Evolutionary conservation across 768 basidiomycete genomes (phyloP).

Genomic region (Crucibulum laeve): DNA sequence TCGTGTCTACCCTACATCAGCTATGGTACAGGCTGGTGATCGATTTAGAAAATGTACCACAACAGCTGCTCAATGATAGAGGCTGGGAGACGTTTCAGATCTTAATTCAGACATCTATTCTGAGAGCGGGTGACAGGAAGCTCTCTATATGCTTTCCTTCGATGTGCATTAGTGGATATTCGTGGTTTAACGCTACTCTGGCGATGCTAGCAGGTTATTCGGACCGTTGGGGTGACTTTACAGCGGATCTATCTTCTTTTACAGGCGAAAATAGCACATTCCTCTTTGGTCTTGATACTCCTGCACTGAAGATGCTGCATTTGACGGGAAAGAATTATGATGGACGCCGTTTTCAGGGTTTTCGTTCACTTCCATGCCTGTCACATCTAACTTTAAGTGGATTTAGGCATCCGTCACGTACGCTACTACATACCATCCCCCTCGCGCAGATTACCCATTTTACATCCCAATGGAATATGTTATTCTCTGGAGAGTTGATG

Average conservation of each 20-base stretch:
- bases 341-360: constrained; percentile 2
- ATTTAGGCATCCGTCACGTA: constrained; percentile 1
- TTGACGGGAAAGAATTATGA: not conserved
- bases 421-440: not conserved
- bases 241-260: too few species aligned
- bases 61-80: not conserved
- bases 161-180: constrained; percentile 1
- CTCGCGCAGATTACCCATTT: not conserved
- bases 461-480: not conserved
- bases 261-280: constrained; percentile 2
- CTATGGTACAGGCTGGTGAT: constrained; percentile 17
- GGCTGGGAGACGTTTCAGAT: constrained; percentile 2
- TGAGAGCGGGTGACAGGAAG: constrained; percentile 14
- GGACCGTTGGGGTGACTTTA: constrained; percentile 16
- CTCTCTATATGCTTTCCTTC: constrained; percentile 14
- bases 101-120: constrained; percentile 15
- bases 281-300: not conserved
- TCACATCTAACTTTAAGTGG: constrained; percentile 9
- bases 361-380: constrained; percentile 7
- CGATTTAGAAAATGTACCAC: constrained; percentile 5
- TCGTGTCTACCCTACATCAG: constrained; percentile 15
- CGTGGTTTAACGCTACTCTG: constrained; percentile 6
- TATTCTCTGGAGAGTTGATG: not conserved
- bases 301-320: not conserved
- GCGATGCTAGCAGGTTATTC: constrained; percentile 9